Base-by-base conservation (phyloP, 176 grass and related monocot species). In the Oryza punctata region DNA sequence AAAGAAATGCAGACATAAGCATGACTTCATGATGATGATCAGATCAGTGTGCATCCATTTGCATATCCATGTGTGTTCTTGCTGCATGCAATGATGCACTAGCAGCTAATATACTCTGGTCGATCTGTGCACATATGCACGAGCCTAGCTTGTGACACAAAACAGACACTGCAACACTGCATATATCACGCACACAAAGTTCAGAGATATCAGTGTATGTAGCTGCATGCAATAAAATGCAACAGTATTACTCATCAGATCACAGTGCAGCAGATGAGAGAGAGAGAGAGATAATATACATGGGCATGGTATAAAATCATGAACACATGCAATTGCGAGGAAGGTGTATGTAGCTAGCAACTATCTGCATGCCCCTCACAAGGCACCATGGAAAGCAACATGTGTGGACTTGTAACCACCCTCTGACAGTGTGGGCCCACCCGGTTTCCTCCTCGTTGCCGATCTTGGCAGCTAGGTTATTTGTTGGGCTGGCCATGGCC, bases 291-390 rank as follows among this genome's bases (percentile, higher is more conserved):
- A 19, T 15, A 21, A 21, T 21, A 18, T 7, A 21, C 50, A 21
- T 57, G 50, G 50, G 18, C 18, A 57, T 8, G 52, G 52, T n/a
- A 57, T 9, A 9, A 54, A 54, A 57, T 57, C 67, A 82, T 63
- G 67, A 63, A 73, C 61, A 28, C 49, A 76, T 70, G 54, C 3
- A 43, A 73, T 59, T 64, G 83, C 52, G 75, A 38, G 33, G 10
- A 29, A 13, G 6, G 66, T 13, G 64, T 43, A 79, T 2, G 19
- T n/a, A 21, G 64, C 61, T 75, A 68, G 40, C 72, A 74, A 28
- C 87, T 40, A 18, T 90, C 60, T 83, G 84, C 84, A 86, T 86
- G 88, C 60, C 79, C 33, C 88, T 82, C 75, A 69, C 74, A 87
- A 63, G 75, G 80, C 63, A 38, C 79, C 84, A 75, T 63, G 80